phyloP scores from a whole-genome alignment of 2,329 filamentous ascomycete species.

The Bertia moriformis region DNA sequence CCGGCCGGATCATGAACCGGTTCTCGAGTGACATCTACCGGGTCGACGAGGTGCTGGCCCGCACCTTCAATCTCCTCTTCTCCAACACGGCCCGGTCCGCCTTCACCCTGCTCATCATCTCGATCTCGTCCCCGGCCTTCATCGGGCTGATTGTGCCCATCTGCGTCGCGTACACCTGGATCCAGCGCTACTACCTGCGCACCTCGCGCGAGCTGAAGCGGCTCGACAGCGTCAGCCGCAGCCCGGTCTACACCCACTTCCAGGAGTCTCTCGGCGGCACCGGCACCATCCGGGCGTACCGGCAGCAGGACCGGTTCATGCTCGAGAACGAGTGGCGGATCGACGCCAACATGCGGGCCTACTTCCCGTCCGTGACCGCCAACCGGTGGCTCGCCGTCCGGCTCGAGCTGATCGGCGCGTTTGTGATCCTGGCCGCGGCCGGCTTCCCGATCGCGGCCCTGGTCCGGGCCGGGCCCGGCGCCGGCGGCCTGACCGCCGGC shows the following conservation, averaged over 20 bases:
- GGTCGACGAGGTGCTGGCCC: slow-evolving; percentile 83
- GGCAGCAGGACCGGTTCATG: slow-evolving; percentile 74
- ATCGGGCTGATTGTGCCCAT: slow-evolving; percentile 69
- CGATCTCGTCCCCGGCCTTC: slow-evolving; percentile 67
- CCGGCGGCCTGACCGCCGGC: slow-evolving; percentile 54
- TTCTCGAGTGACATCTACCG: slow-evolving; percentile 77
- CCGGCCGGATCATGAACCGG: slow-evolving; percentile 88
- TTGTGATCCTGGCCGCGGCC: slow-evolving; percentile 82
- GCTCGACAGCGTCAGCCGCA: slow-evolving; percentile 85
- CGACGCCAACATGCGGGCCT: slow-evolving; percentile 84
- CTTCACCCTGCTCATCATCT: slow-evolving; percentile 84
- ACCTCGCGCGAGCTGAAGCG: slow-evolving; percentile 94
- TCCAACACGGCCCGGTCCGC: slow-evolving; percentile 59
- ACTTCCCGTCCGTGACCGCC: slow-evolving; percentile 88
- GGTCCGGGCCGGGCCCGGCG: too few species aligned
- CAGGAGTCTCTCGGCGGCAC: slow-evolving; percentile 91
- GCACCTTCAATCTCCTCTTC: slow-evolving; percentile 95
- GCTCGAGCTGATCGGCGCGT: slow-evolving; percentile 83
- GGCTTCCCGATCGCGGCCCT: slow-evolving; percentile 72
- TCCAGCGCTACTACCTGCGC: slow-evolving; percentile 91
- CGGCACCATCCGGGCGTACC: slow-evolving; percentile 87
- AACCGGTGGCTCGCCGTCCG: slow-evolving; percentile 90
- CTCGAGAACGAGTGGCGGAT: slow-evolving; percentile 95
- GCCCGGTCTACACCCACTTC: slow-evolving; percentile 95
- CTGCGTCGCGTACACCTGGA: slow-evolving; percentile 69